Percentiles rank a stretch among this genome's conserved stretches.
Evolutionary conservation across 1,139 yeast genomes (phyloP).

Genomic region (Pichia sp.): DNA sequence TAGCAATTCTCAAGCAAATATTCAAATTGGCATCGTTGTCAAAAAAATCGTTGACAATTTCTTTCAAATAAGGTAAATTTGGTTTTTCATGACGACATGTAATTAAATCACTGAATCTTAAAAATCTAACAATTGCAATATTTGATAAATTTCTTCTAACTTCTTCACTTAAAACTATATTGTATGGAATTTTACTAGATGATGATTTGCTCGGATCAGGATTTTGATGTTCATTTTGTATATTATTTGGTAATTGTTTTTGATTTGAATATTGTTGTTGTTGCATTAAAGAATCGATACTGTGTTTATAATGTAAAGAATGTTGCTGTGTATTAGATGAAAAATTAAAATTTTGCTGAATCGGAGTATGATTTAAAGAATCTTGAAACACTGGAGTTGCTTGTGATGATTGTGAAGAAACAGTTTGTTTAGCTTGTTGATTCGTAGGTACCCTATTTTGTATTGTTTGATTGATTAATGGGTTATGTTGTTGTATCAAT

Average conservation of each 20-base stretch:
- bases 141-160: conserved; percentile 26
- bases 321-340: neutral
- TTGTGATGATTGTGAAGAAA: conserved; percentile 8
- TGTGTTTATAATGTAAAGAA: too few relatives aligned
- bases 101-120: conserved; percentile 23
- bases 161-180: conserved; percentile 15
- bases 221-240: neutral
- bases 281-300: neutral
- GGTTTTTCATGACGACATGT: conserved; percentile 16
- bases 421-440: neutral
- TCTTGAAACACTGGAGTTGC: conserved; percentile 12
- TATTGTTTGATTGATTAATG: neutral
- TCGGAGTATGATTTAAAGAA: neutral
- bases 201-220: neutral
- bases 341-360: neutral
- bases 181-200: neutral
- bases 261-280: neutral
- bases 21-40: conserved; percentile 42
- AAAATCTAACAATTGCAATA: conserved; percentile 24
- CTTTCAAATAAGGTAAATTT: conserved; percentile 37
- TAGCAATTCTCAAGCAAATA: conserved; percentile 38
- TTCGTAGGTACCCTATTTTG: conserved; percentile 1
- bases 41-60: conserved; percentile 41
- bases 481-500: neutral
- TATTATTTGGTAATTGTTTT: neutral